Conservation (phyloP, 2,329 filamentous ascomycete species). For the Botrytis medusae region DNA sequence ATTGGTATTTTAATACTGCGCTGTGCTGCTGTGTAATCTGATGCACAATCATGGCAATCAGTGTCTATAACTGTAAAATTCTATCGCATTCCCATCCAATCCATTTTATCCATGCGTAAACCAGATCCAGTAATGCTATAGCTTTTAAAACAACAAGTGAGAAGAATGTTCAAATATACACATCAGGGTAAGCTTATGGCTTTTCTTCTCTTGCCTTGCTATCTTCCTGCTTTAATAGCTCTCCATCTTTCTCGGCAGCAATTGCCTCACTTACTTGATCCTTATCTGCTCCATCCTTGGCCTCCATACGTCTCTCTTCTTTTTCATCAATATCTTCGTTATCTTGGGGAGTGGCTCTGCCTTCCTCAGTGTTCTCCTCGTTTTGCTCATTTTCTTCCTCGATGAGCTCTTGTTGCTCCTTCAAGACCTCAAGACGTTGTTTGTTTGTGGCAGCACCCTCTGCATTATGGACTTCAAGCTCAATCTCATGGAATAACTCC, state of each 20-base stretch:
- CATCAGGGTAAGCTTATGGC: slow-evolving; percentile 22
- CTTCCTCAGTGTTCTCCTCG: slow-evolving; percentile 73
- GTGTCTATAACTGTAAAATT: slow-evolving; percentile 20
- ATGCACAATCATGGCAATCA: slow-evolving; percentile 18
- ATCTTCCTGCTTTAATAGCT: slow-evolving; percentile 46
- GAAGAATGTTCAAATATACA: slow-evolving; percentile 28
- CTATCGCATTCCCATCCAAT: slow-evolving; percentile 23
- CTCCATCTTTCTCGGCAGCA: slow-evolving; percentile 54
- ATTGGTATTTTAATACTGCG: slow-evolving; percentile 2
- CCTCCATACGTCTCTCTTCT: slow-evolving; percentile 66
- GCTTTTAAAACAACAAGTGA: slow-evolving; percentile 31
- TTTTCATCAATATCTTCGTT: slow-evolving; percentile 93
- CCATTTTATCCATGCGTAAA: slow-evolving; percentile 30
- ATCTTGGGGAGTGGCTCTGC: slow-evolving; percentile 76
- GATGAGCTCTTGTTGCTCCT: slow-evolving; percentile 97
- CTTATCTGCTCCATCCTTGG: slow-evolving; percentile 48
- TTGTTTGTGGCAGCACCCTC: slow-evolving; percentile 98
- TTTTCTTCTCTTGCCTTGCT: slow-evolving; percentile 37
- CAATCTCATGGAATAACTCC: slow-evolving; percentile 98
- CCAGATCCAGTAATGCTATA: slow-evolving; percentile 32
- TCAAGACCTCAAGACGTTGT: slow-evolving; percentile 95
- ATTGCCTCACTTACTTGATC: slow-evolving; percentile 54
- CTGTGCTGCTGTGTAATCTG: slow-evolving; percentile 5
- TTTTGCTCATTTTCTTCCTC: slow-evolving; percentile 95
- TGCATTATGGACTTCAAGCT: slow-evolving; percentile 94